Conservation (phyloP, 2,329 filamentous ascomycete genomes). For the Chrysoporthe austroafricana region DNA sequence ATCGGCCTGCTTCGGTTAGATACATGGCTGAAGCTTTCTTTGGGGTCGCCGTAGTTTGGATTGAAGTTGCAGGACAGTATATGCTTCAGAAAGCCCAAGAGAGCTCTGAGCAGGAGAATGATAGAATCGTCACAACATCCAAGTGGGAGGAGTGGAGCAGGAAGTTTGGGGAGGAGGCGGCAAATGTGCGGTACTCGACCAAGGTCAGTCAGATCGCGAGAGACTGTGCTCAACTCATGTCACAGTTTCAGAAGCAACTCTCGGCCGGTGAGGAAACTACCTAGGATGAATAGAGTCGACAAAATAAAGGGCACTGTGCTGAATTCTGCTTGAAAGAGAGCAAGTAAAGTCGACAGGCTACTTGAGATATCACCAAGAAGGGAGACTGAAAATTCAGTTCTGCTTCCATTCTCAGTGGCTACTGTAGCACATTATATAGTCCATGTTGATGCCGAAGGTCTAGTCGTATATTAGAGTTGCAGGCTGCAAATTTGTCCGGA, state of each 20-base stretch:
- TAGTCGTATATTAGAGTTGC: no score
- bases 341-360: no score
- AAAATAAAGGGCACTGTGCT: no score
- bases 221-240: conserved; percentile 7
- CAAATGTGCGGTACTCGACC: neutral
- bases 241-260: neutral
- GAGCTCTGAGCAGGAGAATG: no score
- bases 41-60: conserved; percentile 14
- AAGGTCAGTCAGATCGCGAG: neutral
- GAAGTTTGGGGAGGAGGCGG: conserved; percentile 16
- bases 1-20: neutral
- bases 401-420: no score
- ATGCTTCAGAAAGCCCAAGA: neutral
- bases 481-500: neutral
- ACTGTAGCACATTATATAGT: no score
- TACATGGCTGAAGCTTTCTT: conserved; percentile 16
- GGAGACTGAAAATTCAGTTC: no score
- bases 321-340: no score
- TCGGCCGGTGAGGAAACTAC: neutral
- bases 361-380: no score
- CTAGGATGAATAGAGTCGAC: neutral
- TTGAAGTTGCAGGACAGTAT: conserved; percentile 2
- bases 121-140: neutral
- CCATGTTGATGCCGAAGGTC: neutral
- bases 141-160: conserved; percentile 11